A percentile compares a stretch with the other conserved stretches of the same genome.
phyloP scores from a whole-genome alignment of 805 yeast genomes.

The Candida anglica region DNA sequence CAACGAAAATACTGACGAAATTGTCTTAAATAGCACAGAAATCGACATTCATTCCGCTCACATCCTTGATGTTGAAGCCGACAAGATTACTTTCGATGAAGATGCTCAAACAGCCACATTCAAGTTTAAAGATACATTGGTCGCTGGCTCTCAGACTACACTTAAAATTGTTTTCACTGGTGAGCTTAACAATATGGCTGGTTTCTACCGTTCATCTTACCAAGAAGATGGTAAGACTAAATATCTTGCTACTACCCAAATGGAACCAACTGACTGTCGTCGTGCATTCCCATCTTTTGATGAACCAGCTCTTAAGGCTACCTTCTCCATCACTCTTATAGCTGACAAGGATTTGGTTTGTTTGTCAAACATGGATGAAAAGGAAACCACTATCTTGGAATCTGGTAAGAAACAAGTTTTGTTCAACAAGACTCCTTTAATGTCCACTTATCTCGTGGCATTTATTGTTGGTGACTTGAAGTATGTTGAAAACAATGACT shows the following conservation, averaged over 20 bases:
- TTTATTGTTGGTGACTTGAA: conserved; percentile 78
- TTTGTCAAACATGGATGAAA: conserved; percentile 68
- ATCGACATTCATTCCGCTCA: conserved; percentile 54
- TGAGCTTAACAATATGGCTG: conserved; percentile 73
- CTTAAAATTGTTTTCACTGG: conserved; percentile 57
- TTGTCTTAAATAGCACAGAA: conserved; percentile 62
- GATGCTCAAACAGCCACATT: conserved; percentile 41
- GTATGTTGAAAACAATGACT: conserved; percentile 62
- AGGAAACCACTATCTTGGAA: conserved; percentile 37
- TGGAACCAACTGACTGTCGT: conserved; percentile 85
- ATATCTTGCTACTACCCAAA: conserved; percentile 78
- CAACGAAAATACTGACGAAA: conserved; percentile 40
- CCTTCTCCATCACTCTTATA: conserved; percentile 61
- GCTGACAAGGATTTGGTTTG: conserved; percentile 54
- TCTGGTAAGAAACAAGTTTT: conserved; percentile 50
- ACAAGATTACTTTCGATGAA: conserved; percentile 22
- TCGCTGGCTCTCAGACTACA: conserved; percentile 35
- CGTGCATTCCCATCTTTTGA: conserved; percentile 86
- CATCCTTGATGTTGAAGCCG: conserved; percentile 22
- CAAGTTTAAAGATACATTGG: conserved; percentile 28
- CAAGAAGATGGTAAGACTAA: conserved; percentile 58
- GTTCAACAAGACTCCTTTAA: conserved; percentile 74
- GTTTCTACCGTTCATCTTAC: conserved; percentile 72
- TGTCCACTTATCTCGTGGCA: conserved; percentile 84
- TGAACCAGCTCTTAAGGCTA: conserved; percentile 77